phyloP scores from a whole-genome alignment of 169 alveolate genomes.

The Plasmodium gaboni region DNA sequence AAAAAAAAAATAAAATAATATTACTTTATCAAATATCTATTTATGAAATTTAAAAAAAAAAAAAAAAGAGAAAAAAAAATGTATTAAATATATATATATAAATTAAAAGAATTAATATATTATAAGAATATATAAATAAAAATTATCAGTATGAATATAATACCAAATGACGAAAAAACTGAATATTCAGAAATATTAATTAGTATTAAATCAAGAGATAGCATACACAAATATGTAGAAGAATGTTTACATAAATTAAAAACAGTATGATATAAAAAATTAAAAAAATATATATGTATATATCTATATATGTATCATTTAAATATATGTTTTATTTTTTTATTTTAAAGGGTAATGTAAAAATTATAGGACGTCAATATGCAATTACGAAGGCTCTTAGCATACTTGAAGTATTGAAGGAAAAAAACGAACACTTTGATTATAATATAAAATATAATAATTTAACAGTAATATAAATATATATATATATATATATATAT shows the following conservation, averaged over 20 bases:
- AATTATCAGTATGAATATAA: neutral
- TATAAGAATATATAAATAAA: neutral
- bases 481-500: neutral
- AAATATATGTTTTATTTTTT: conserved; percentile 6
- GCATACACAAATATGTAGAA: conserved; percentile 23
- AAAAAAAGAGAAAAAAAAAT: neutral
- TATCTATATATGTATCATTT: neutral
- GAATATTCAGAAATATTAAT: conserved; percentile 13
- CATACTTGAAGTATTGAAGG: conserved; percentile 32
- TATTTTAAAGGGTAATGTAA: conserved; percentile 24
- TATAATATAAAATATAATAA: conserved; percentile 27
- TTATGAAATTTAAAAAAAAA: neutral
- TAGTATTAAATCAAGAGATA: conserved; percentile 8
- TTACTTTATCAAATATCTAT: neutral
- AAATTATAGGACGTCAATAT: conserved; percentile 46
- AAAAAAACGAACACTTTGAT: conserved; percentile 3
- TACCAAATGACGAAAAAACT: neutral
- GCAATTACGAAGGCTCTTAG: conserved; percentile 58
- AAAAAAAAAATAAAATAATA: too few species aligned
- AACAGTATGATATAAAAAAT: conserved; percentile 20
- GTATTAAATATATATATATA: neutral
- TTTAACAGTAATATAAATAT: conserved; percentile 31
- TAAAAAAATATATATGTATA: neutral
- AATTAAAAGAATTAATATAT: neutral
- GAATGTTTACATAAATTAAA: conserved; percentile 25